phyloP scores from a whole-genome alignment of 2,329 filamentous ascomycete genomes.

The Pseudopyricularia cyperi region DNA sequence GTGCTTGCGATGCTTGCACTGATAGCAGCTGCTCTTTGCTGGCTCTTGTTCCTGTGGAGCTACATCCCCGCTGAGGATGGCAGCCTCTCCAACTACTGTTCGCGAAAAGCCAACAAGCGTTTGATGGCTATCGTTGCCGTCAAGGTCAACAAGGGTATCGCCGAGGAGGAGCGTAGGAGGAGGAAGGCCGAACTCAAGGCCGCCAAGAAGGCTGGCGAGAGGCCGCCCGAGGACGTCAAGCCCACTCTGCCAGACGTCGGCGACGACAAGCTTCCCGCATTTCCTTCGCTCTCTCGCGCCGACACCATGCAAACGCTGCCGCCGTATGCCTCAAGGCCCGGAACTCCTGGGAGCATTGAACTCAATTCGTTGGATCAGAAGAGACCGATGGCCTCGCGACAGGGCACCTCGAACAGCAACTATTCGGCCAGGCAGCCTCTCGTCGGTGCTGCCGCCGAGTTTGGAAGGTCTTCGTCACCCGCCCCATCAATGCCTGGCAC shows the following conservation, averaged over 20 bases:
- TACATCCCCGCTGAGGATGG: constrained; percentile 78
- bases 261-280: constrained; percentile 39
- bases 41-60: constrained; percentile 81
- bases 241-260: constrained; percentile 51
- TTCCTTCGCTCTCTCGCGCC: constrained; percentile 45
- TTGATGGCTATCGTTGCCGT: constrained; percentile 71
- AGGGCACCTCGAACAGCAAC: constrained; percentile 13
- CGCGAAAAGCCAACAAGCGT: constrained; percentile 78
- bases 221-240: constrained; percentile 35
- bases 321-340: constrained; percentile 46
- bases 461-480: constrained; percentile 16
- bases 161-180: constrained; percentile 56
- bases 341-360: constrained; percentile 38
- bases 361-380: constrained; percentile 38
- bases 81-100: constrained; percentile 72
- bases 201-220: constrained; percentile 41
- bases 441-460: constrained; percentile 16
- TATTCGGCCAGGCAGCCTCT: constrained; percentile 16
- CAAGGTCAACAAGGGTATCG: constrained; percentile 81
- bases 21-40: constrained; percentile 63
- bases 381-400: constrained; percentile 26
- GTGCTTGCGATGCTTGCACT: constrained; percentile 66
- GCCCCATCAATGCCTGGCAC: constrained; percentile 9
- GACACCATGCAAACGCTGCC: constrained; percentile 51
- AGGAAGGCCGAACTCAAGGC: constrained; percentile 35